Evolutionary conservation across 192 early-diverging fungal genomes (phyloP).

Genomic region (Geosiphon pyriformis): DNA sequence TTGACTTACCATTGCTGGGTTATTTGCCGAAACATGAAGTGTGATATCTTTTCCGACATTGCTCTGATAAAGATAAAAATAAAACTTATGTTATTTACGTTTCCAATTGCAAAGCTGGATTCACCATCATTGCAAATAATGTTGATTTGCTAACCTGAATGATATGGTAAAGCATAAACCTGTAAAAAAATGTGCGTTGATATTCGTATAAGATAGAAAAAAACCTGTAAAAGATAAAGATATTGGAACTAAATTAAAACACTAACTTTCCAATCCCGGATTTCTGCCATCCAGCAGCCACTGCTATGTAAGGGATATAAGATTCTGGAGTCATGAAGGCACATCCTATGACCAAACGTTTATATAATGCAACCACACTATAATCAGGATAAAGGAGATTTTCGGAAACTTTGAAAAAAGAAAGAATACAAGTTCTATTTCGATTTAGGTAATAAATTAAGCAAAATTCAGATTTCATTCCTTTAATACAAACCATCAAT

Average conservation of each 20-base stretch:
- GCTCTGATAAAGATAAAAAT: conserved; percentile 29
- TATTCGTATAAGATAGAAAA: background rate
- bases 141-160: too few species aligned
- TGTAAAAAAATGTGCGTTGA: conserved; percentile 24
- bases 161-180: conserved; percentile 80
- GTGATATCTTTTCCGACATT: conserved; percentile 75
- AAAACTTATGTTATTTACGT: conserved; percentile 1
- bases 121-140: too few species aligned
- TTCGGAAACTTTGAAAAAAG: conserved; percentile 60
- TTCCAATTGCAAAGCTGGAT: too few species aligned
- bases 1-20: conserved; percentile 72
- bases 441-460: background rate
- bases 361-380: conserved; percentile 78
- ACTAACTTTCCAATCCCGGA: conserved; percentile 75
- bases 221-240: too few species aligned
- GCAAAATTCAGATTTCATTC: background rate
- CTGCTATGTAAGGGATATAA: conserved; percentile 86
- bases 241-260: conserved; percentile 11
- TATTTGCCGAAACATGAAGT: conserved; percentile 89
- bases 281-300: conserved; percentile 77
- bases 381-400: conserved; percentile 77
- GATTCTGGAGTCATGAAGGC: conserved; percentile 89
- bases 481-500: conserved; percentile 83
- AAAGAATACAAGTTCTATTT: conserved; percentile 2
- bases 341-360: conserved; percentile 76